Evolutionary conservation across 805 yeast species (phyloP), one percentile per base, ranked within the genome.

Genomic region (Metschnikowia shivogae): DNA sequence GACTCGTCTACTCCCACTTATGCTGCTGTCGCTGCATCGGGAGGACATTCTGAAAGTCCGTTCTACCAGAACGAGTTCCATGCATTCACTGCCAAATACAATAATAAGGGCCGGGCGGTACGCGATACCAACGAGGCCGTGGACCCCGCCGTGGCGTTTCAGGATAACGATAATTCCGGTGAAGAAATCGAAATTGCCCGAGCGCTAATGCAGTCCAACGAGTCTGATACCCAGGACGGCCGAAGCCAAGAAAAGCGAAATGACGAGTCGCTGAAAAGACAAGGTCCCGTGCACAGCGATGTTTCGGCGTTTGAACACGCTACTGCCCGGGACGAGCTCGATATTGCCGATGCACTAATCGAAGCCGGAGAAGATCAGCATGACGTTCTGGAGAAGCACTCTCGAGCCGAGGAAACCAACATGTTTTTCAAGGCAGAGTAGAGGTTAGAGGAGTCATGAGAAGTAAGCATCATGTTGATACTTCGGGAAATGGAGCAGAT

Each of bases 141-240:
- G 6, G 85, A 81, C 57, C 83, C 84, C 1, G 81, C 76, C 44
- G 83, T 79, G 5, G 79, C 72, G 0, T 78, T 73, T 50, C 56
- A 55, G 33, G 56, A 55, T 36, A 43, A 26, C 13, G 57, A 49
- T 26, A 45, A 51, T 17, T 34, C 52, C 1, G 66, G 70, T 6
- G 80, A 75, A 39, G 85, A 80, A 52, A 77, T 81, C 32, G 84
- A 80, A 38, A 82, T 81, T 53, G 86, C 87, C 1, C 65, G 84
- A 35, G 87, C 85, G 0, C 64, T 81, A 53, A 80, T 81, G 39
- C 84, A 80, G 48, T 82, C 84, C 0, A 78, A 74, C 50, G 79
- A 71, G 42, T 68, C 57, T 11, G 67, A 51, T 22, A 59, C 17
- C 3, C 29, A 30, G 10, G 36, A n/a, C 7, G 5, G 26, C 13